Percentiles rank a stretch among this genome's conserved stretches.
Evolutionary conservation across 1,284 basidiomycete genomes (phyloP).

Genomic region (Cryptococcus sp.): DNA sequence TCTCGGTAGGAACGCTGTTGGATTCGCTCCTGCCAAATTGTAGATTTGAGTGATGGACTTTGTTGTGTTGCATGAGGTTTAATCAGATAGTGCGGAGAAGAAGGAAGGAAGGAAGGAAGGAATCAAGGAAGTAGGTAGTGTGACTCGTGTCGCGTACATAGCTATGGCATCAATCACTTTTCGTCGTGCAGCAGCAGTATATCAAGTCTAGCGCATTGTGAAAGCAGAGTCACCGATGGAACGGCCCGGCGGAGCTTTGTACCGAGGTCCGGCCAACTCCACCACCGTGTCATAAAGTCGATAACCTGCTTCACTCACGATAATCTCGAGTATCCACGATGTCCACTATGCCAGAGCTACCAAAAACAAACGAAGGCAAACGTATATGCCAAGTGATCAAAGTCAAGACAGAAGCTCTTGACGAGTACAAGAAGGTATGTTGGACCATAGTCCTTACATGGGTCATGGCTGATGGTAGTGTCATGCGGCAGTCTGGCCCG

Average conservation of each 20-base stretch:
- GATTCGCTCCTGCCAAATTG: conserved; percentile 37
- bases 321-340: not conserved
- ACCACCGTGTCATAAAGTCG: not conserved
- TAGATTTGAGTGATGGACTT: too few relatives aligned
- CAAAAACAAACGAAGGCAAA: conserved; percentile 51
- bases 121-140: too few relatives aligned
- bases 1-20: conserved; percentile 56
- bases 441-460: not conserved
- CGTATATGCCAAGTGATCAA: conserved; percentile 72
- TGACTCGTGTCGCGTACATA: too few relatives aligned
- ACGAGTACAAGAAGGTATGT: conserved; percentile 60
- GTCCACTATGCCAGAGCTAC: conserved; percentile 25
- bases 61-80: too few relatives aligned
- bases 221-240: too few relatives aligned
- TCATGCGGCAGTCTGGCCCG: conserved; percentile 66
- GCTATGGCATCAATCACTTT: too few relatives aligned
- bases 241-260: not conserved
- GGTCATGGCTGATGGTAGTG: conserved; percentile 35
- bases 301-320: not conserved
- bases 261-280: not conserved
- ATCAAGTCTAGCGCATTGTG: too few relatives aligned
- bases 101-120: too few relatives aligned
- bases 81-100: too few relatives aligned
- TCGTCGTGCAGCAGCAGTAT: too few relatives aligned
- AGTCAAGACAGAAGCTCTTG: conserved; percentile 60